Evolutionary conservation across 352 stramenopile genomes (phyloP).

Genomic region (Blastocystis sp.): DNA sequence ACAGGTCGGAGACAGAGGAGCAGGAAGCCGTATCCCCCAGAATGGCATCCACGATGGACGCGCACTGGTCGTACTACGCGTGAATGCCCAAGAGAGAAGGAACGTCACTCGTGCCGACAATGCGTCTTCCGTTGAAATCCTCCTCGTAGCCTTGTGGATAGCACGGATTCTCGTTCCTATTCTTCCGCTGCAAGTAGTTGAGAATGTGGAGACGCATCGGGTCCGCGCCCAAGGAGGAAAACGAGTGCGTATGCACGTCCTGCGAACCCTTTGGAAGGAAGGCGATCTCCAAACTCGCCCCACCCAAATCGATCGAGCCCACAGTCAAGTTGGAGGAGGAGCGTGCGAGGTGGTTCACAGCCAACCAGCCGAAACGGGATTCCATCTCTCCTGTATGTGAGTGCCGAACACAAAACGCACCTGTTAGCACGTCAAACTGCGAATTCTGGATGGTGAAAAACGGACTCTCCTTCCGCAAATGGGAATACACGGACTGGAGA

Average conservation of each 20-base stretch:
- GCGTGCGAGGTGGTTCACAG: constrained; percentile 19
- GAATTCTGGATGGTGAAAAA: not conserved
- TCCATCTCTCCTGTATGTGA: constrained; percentile 10
- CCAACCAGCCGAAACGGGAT: constrained; percentile 24
- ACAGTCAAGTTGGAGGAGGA: not conserved
- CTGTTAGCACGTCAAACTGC: not conserved
- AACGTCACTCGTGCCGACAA: constrained; percentile 12
- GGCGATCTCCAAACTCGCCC: constrained; percentile 49
- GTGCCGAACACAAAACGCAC: not conserved
- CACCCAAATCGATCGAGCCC: constrained; percentile 18
- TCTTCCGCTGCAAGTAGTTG: not conserved
- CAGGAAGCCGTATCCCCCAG: not conserved
- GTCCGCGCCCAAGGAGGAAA: constrained; percentile 1
- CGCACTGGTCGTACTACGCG: constrained; percentile 22
- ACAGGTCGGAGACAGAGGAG: not conserved
- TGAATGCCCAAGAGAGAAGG: not conserved
- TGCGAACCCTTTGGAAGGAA: constrained; percentile 5
- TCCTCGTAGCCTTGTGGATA: constrained; percentile 30
- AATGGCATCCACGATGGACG: not conserved
- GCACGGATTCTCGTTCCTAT: not conserved
- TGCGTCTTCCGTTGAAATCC: not conserved
- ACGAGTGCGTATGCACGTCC: not conserved
- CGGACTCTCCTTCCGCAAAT: not conserved
- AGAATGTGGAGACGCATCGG: not conserved
- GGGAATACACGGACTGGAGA: not conserved